A percentile compares a stretch with the other conserved stretches of the same genome.
phyloP scores from a whole-genome alignment of 805 yeast genomes.

The Teunomyces lycoperdinae region DNA sequence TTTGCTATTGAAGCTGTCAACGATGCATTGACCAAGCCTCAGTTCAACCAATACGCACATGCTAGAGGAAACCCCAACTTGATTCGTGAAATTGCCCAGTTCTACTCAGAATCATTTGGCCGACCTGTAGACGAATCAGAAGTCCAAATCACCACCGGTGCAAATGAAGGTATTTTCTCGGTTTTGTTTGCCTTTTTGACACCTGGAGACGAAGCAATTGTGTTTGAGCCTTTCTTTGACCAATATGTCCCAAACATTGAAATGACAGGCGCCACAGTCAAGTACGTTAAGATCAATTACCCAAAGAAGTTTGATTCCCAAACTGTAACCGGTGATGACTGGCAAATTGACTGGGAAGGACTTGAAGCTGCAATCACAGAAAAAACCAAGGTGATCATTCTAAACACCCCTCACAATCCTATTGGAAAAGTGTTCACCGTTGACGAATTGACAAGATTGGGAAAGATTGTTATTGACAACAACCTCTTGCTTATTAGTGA shows the following conservation, averaged over 20 bases:
- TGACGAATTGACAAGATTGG: slow-evolving; percentile 72
- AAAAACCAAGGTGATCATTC: slow-evolving; percentile 79
- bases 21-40: slow-evolving; percentile 67
- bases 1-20: slow-evolving; percentile 84
- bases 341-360: slow-evolving; percentile 81
- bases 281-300: slow-evolving; percentile 80
- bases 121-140: slow-evolving; percentile 56
- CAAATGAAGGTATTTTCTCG: slow-evolving; percentile 91
- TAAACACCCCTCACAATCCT: slow-evolving; percentile 96
- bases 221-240: slow-evolving; percentile 95
- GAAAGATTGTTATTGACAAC: slow-evolving; percentile 79
- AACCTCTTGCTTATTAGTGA: slow-evolving; percentile 83
- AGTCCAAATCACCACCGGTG: slow-evolving; percentile 88
- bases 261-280: slow-evolving; percentile 89
- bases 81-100: slow-evolving; percentile 62
- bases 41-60: slow-evolving; percentile 88
- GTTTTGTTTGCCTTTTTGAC: slow-evolving; percentile 81
- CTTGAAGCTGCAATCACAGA: slow-evolving; percentile 67
- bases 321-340: slow-evolving; percentile 76
- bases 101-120: slow-evolving; percentile 68
- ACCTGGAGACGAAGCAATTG: slow-evolving; percentile 92
- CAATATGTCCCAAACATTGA: slow-evolving; percentile 94
- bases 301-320: slow-evolving; percentile 66
- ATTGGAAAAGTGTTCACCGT: slow-evolving; percentile 84
- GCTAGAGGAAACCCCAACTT: slow-evolving; percentile 83